Evolutionary conservation across 352 stramenopile genomes (phyloP).

Genomic region (Globisporangium orthogonon): DNA sequence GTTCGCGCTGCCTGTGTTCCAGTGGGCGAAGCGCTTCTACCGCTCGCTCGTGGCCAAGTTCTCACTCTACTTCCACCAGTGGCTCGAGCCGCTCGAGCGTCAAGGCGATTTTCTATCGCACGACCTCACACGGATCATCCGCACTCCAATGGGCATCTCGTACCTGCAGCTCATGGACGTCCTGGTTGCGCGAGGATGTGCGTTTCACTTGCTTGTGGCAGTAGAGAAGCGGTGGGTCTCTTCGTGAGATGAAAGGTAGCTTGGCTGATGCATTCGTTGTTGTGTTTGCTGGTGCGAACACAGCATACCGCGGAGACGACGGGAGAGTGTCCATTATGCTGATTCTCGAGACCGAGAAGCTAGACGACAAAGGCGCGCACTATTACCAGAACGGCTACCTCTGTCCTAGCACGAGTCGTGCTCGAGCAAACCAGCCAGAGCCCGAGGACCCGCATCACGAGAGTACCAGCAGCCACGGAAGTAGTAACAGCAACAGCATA

Average conservation of each 20-base stretch:
- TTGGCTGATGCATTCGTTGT: neutral
- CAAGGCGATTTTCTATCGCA: constrained; percentile 53
- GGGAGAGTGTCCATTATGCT: constrained; percentile 55
- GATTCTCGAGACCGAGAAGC: constrained; percentile 65
- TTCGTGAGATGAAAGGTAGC: neutral
- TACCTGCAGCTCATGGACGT: constrained; percentile 83
- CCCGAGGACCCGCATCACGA: constrained; percentile 10
- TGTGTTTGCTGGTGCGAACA: constrained; percentile 3
- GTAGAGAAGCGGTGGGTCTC: neutral
- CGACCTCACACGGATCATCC: constrained; percentile 68
- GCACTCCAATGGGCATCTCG: constrained; percentile 67
- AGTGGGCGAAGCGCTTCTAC: constrained; percentile 80
- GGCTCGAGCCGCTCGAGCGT: constrained; percentile 66
- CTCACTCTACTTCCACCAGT: constrained; percentile 76
- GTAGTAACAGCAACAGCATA: constrained; percentile 1
- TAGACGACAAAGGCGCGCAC: constrained; percentile 68
- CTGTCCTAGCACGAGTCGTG: constrained; percentile 38
- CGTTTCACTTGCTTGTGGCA: constrained; percentile 5
- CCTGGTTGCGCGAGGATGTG: constrained; percentile 60
- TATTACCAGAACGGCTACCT: constrained; percentile 77
- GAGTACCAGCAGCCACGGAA: neutral
- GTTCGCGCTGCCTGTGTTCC: constrained; percentile 72
- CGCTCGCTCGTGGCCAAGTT: constrained; percentile 82
- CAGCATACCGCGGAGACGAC: constrained; percentile 46
- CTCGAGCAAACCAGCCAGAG: constrained; percentile 8